Base-by-base conservation (phyloP, 352 stramenopile genomes). In the Globisporangium okanoganense region DNA sequence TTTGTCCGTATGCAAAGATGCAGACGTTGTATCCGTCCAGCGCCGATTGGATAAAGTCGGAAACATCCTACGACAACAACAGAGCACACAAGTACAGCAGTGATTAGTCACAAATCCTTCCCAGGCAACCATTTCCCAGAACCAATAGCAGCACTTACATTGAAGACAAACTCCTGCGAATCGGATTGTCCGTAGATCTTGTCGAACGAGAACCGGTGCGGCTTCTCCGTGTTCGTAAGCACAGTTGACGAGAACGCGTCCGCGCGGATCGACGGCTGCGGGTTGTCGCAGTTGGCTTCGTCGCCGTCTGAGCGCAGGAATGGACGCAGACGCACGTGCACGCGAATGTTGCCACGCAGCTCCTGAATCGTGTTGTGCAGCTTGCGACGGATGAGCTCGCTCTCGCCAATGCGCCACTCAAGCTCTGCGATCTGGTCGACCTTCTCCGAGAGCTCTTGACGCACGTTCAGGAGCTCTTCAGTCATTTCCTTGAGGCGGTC, bases 361-460 rank as follows among this genome's bases (percentile, higher is more conserved):
- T 99, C 97, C 78, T 99, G 96, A 48, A 99, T 98, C n/a, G 89
- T 92, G 78, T 99, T 99, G 81, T 99, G 98, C 67, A 99, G 85
- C 56, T 98, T 92, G 18, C 97, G 83, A 5, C 97, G 87, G 27
- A 96, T 65, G 2, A 79, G 69, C 49, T 92, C 85, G 13, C 79
- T 71, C 56, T 91, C 81, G 13, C 71, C 71, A 7, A 92, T 63
- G 43, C 84, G 78, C 40, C 66, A 56, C 57, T 94, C 83, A 9
- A 94, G 63, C 27, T 92, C 79, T 5, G 67, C 68, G 53, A 95
- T 87, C 20, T 86, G 64, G 43, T 90, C 74, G 6, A 68, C 74
- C 47, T 87, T 78, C 35, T 82, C 72, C 8, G 76, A 71, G n/a
- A 95, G 51, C 56, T 92, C 78, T 53, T 88, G 82, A 0, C 82